These are phyloP conservation scores for Sphagnum contortum DNA, from an alignment of 225 moss, liverwort and hornwort genomes.

Conservation along the genomic window DNA sequence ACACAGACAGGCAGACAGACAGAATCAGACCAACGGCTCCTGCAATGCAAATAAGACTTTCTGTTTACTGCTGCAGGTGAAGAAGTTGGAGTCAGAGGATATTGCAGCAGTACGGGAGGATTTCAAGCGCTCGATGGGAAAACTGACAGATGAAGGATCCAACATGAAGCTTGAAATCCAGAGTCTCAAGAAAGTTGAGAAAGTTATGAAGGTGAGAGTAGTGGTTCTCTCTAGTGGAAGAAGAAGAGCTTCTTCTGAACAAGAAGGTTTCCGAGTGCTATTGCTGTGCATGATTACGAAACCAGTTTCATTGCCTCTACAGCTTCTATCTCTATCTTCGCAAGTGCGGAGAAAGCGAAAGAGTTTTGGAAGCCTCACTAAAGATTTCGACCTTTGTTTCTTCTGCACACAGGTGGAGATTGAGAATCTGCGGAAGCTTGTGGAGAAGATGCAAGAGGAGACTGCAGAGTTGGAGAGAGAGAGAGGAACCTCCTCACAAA, in stretches of 20 bases:
- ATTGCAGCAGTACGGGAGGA: conserved; percentile 59
- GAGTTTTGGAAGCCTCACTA: no score
- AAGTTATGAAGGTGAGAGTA: conserved; percentile 36
- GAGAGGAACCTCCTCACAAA: conserved; percentile 35
- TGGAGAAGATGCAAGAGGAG: conserved; percentile 55
- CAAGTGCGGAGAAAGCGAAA: neutral
- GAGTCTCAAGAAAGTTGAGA: conserved; percentile 69
- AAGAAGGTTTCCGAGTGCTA: no score
- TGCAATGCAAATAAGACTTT: no score
- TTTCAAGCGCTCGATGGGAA: conserved; percentile 52
- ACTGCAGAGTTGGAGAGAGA: conserved; percentile 66
- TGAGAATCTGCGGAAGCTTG: conserved; percentile 41
- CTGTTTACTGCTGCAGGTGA: conserved; percentile 16
- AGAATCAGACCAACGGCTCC: no score
- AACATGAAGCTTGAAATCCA: conserved; percentile 78
- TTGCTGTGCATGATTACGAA: no score
- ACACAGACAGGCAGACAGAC: no score
- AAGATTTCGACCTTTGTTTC: no score
- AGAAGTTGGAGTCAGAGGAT: conserved; percentile 40
- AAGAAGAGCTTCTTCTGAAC: neutral
- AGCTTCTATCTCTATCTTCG: neutral
- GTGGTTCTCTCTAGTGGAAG: neutral
- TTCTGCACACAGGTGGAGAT: conserved; percentile 28
- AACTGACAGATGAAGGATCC: conserved; percentile 65
- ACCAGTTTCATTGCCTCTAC: neutral